Base-by-base conservation (phyloP, 306 rosid species). In the Rosa lucieae region DNA sequence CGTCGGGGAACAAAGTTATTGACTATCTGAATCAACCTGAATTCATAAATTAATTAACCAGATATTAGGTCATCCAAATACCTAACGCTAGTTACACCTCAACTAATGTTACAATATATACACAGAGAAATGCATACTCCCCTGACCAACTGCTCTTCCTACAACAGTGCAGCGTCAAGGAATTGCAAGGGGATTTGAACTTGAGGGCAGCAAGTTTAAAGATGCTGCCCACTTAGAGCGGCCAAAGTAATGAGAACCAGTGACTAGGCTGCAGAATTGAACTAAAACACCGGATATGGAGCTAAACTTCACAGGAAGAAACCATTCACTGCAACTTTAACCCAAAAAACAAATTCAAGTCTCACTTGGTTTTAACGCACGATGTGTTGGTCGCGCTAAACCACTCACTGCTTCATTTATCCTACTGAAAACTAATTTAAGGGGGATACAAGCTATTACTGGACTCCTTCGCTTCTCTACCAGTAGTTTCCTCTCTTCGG, bases 401-500 rank as follows among this genome's bases (percentile, higher is more conserved):
- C 96, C 96, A 35, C 85, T 91, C 83, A 91, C 85, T 10, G 98
- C 97, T 84, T 95, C 96, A 17, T 93, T 82, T 89, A 95, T 89
- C 85, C 97, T 82, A 89, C 98, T 91, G 78, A 95, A 95, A 71
- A 91, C 96, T 88, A 95, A 75, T 52, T 80, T 89, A 14, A 95
- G 89, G 59, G 99, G 98, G 76, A 95, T 86, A 80, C 99, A 95
- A 51, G 98, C 92, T 78, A 93, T 82, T 59, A 93, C 89, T 21
- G 97, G 85, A 75, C 94, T 90, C 80, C 82, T 88, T 20, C 84
- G 83, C 84, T 90, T 92, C 80, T 84, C 92, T 56, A 87, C 87
- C 80, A 78, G 86, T 49, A 87, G 85, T 58, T 84, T 89, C 76
- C 80, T 88, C 67, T 80, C 92, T 77, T 86, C 97, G 0, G 89